Percentiles rank a stretch among this genome's conserved stretches.
These are phyloP conservation scores for Penicillium sp. DNA, from an alignment of 2,329 filamentous ascomycete species.

Conservation along the genomic window DNA sequence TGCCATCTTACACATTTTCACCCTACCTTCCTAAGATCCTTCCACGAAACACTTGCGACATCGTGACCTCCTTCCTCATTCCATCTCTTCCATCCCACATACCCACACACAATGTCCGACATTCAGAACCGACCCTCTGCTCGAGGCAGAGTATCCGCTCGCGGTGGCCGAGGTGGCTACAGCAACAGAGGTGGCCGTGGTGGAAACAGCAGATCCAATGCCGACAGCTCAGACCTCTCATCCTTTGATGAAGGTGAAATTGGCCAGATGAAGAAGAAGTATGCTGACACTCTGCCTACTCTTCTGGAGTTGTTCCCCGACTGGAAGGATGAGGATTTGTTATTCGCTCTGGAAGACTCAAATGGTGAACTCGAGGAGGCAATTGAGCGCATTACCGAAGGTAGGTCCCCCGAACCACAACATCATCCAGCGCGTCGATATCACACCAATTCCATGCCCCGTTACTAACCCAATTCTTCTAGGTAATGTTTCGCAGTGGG, in stretches of 20 bases:
- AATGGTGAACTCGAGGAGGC: slow-evolving; percentile 50
- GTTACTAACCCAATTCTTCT: slow-evolving; percentile 5
- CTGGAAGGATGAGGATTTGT: slow-evolving; percentile 93
- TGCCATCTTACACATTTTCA: slow-evolving; percentile 35
- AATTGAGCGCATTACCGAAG: slow-evolving; percentile 54
- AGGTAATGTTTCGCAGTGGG: slow-evolving; percentile 55
- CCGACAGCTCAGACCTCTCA: slow-evolving; percentile 67
- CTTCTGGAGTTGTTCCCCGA: slow-evolving; percentile 92
- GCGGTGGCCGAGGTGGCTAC: slow-evolving; percentile 79
- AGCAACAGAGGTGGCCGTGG: slow-evolving; percentile 70
- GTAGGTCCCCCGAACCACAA: slow-evolving; percentile 28
- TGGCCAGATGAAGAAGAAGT: slow-evolving; percentile 87
- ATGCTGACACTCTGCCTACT: slow-evolving; percentile 72
- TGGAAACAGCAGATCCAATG: slow-evolving; percentile 67
- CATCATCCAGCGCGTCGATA: neutral
- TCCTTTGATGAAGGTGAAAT: slow-evolving; percentile 80
- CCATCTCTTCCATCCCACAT: slow-evolving; percentile 29
- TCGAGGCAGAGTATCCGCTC: slow-evolving; percentile 85
- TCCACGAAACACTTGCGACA: slow-evolving; percentile 25
- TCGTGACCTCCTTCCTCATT: slow-evolving; percentile 27
- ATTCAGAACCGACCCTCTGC: slow-evolving; percentile 80
- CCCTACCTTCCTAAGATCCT: slow-evolving; percentile 23
- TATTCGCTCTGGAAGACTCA: slow-evolving; percentile 85
- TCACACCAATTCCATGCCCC: neutral
- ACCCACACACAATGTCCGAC: slow-evolving; percentile 77